phyloP scores from a whole-genome alignment of 805 yeast species.

The Pichia paraexigua region DNA sequence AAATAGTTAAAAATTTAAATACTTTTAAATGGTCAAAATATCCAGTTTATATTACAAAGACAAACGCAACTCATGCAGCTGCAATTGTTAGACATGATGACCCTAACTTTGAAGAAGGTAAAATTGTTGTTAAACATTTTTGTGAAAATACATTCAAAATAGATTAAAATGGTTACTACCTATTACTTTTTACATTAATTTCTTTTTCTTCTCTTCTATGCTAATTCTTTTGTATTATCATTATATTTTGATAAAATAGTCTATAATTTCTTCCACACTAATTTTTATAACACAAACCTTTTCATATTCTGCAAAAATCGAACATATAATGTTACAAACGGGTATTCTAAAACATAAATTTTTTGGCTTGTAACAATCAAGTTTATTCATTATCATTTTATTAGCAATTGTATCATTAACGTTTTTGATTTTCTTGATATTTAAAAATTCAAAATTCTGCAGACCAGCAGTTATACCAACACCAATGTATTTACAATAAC shows the following conservation, averaged over 20 bases:
- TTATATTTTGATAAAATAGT: background rate
- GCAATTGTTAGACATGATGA: conserved; percentile 60
- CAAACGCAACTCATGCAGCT: conserved; percentile 73
- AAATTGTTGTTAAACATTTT: conserved; percentile 59
- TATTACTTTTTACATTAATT: background rate
- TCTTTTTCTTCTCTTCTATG: background rate
- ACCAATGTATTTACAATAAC: conserved; percentile 61
- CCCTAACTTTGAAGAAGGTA: conserved; percentile 60
- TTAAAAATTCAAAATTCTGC: conserved; percentile 17
- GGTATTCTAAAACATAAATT: conserved; percentile 8
- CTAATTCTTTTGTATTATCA: background rate
- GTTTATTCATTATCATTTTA: background rate
- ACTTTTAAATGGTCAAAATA: conserved; percentile 57
- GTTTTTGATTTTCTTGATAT: conserved; percentile 1
- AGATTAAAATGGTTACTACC: background rate
- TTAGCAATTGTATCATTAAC: background rate
- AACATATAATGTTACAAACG: conserved; percentile 6
- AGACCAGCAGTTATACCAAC: conserved; percentile 39
- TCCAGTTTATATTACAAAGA: conserved; percentile 59
- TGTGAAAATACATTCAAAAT: conserved; percentile 36
- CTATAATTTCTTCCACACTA: conserved; percentile 3
- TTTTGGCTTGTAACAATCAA: background rate
- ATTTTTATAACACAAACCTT: conserved; percentile 3
- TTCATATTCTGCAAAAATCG: conserved; percentile 9
- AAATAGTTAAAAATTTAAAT: conserved; percentile 52